These are phyloP conservation scores for Chrysoporthe austroafricana DNA, from an alignment of 2,329 filamentous ascomycete species.

Conservation along the genomic window DNA sequence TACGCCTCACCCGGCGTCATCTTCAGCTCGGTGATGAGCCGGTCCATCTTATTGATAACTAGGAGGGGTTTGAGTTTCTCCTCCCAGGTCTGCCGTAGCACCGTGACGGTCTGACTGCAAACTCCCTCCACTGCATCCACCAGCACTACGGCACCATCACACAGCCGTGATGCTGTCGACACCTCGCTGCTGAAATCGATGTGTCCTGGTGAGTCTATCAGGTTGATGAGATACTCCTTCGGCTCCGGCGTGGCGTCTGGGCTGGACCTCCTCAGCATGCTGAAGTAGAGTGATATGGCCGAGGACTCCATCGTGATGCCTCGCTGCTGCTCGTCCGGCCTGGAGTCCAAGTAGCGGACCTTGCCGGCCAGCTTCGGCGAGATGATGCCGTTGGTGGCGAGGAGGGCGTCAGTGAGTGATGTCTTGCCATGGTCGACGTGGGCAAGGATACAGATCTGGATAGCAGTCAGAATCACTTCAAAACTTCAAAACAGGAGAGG, in stretches of 20 bases:
- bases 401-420: conserved; percentile 90
- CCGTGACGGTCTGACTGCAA: conserved; percentile 97
- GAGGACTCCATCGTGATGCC: conserved; percentile 99
- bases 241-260: conserved; percentile 71
- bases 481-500: conserved; percentile 26
- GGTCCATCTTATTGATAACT: conserved; percentile 98
- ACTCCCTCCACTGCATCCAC: conserved; percentile 98
- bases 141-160: conserved; percentile 90
- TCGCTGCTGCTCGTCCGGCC: conserved; percentile 91
- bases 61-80: conserved; percentile 94
- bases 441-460: conserved; percentile 84
- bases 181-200: conserved; percentile 99
- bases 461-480: conserved; percentile 38
- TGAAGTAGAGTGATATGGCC: conserved; percentile 95
- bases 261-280: conserved; percentile 76
- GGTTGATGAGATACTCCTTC: conserved; percentile 92
- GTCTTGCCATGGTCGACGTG: conserved; percentile 99
- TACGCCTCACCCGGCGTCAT: conserved; percentile 92
- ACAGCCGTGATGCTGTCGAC: conserved; percentile 90
- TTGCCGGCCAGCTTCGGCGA: conserved; percentile 97
- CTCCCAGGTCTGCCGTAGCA: conserved; percentile 90
- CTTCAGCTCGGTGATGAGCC: conserved; percentile 89
- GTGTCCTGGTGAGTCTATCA: conserved; percentile 97
- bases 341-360: conserved; percentile 94
- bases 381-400: conserved; percentile 99